Percentiles rank a stretch among this genome's conserved stretches.
These are phyloP conservation scores for Phlegmacium glaucopus DNA, from an alignment of 768 basidiomycete genomes.

Conservation along the genomic window DNA sequence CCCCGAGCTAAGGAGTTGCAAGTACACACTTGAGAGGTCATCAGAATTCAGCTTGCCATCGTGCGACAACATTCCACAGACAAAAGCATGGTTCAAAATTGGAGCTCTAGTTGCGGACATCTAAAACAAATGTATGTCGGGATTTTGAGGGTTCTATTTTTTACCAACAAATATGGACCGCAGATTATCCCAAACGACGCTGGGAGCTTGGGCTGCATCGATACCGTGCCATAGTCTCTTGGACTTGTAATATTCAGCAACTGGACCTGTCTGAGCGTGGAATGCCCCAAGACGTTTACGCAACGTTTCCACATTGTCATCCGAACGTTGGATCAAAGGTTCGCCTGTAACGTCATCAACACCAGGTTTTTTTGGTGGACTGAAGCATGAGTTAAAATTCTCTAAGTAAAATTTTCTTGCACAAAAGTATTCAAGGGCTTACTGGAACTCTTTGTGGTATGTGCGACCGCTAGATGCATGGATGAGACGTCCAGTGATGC, in stretches of 20 bases:
- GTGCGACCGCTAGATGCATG: conserved; percentile 87
- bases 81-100: too few relatives aligned
- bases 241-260: conserved; percentile 92
- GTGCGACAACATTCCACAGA: too few relatives aligned
- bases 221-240: conserved; percentile 88
- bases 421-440: conserved; percentile 29
- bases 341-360: conserved; percentile 94
- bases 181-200: conserved; percentile 86
- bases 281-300: conserved; percentile 85
- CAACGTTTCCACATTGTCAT: conserved; percentile 96
- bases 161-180: conserved; percentile 58
- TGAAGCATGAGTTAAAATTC: conserved; percentile 29
- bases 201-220: conserved; percentile 92
- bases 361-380: conserved; percentile 96
- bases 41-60: too few relatives aligned
- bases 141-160: conserved; percentile 21
- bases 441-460: conserved; percentile 97
- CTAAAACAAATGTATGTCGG: too few relatives aligned
- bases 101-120: too few relatives aligned
- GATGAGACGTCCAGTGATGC: conserved; percentile 94
- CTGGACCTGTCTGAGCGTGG: conserved; percentile 93
- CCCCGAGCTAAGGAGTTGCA: too few relatives aligned
- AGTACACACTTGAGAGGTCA: too few relatives aligned
- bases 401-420: conserved; percentile 7
- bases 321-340: conserved; percentile 93